phyloP scores from a whole-genome alignment of 2,329 filamentous ascomycete genomes.

The Pyrenophora graminea region DNA sequence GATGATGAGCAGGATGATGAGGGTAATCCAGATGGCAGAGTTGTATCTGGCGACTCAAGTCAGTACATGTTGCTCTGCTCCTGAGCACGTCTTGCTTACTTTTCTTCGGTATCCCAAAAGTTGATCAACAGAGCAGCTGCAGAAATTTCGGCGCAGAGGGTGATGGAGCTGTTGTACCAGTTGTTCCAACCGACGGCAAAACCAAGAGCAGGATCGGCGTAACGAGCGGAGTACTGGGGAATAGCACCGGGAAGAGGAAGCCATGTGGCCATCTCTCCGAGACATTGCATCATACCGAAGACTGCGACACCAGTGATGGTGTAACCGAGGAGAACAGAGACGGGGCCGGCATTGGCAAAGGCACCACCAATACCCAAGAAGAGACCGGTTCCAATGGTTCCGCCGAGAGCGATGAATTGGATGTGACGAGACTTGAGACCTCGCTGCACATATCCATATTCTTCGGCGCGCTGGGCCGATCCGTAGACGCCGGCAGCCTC shows the following conservation, averaged over 20 bases:
- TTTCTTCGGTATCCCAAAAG: slow-evolving; percentile 41
- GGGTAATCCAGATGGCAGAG: slow-evolving; percentile 40
- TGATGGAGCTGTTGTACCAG: slow-evolving; percentile 43
- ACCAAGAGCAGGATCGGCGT: slow-evolving; percentile 54
- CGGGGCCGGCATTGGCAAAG: slow-evolving; percentile 40
- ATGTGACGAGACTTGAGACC: slow-evolving; percentile 59
- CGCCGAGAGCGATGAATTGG: slow-evolving; percentile 63
- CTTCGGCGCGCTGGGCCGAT: slow-evolving; percentile 51
- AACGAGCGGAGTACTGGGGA: slow-evolving; percentile 43
- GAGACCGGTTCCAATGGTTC: slow-evolving; percentile 54
- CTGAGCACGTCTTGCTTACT: slow-evolving; percentile 4
- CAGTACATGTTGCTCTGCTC: background rate
- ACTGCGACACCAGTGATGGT: slow-evolving; percentile 41
- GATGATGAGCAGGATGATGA: slow-evolving; percentile 44
- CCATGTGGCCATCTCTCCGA: slow-evolving; percentile 51
- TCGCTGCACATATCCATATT: slow-evolving; percentile 16
- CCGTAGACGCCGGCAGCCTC: slow-evolving; percentile 60
- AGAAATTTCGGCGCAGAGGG: slow-evolving; percentile 44
- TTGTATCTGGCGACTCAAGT: slow-evolving; percentile 5
- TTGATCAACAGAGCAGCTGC: slow-evolving; percentile 40
- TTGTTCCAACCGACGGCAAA: slow-evolving; percentile 29
- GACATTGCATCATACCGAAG: slow-evolving; percentile 48
- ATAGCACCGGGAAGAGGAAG: slow-evolving; percentile 47
- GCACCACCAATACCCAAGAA: slow-evolving; percentile 43
- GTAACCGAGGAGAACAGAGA: slow-evolving; percentile 45